Evolutionary conservation across 805 yeast species (phyloP).

Genomic region (Ogataea degrootiae): DNA sequence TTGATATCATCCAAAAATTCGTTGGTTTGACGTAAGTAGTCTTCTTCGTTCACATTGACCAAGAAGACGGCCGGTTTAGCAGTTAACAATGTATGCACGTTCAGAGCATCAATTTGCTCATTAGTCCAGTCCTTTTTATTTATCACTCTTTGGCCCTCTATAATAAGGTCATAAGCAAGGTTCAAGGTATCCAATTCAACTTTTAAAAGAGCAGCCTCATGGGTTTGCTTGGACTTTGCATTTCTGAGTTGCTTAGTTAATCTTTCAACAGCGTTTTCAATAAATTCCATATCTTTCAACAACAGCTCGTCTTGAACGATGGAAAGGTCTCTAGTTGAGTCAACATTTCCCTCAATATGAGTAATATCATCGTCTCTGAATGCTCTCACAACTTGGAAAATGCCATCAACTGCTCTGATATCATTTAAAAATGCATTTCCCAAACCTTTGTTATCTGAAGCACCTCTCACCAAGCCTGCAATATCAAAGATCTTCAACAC

Average conservation of each 20-base stretch:
- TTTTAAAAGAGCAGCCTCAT: slow-evolving; percentile 59
- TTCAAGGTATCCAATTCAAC: slow-evolving; percentile 78
- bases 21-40: slow-evolving; percentile 83
- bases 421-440: slow-evolving; percentile 71
- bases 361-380: slow-evolving; percentile 62
- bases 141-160: slow-evolving; percentile 84
- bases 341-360: slow-evolving; percentile 60
- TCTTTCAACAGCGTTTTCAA: slow-evolving; percentile 57
- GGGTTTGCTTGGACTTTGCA: slow-evolving; percentile 80
- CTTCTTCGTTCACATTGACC: slow-evolving; percentile 84
- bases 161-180: slow-evolving; percentile 68
- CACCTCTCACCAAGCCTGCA: slow-evolving; percentile 66
- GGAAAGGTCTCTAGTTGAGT: slow-evolving; percentile 59
- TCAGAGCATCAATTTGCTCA: slow-evolving; percentile 88
- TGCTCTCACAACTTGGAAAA: slow-evolving; percentile 64
- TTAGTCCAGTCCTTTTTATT: slow-evolving; percentile 76
- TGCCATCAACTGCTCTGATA: slow-evolving; percentile 67
- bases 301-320: slow-evolving; percentile 63
- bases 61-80: slow-evolving; percentile 95
- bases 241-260: slow-evolving; percentile 70
- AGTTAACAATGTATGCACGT: slow-evolving; percentile 79
- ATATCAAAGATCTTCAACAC: slow-evolving; percentile 58
- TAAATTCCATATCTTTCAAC: slow-evolving; percentile 64
- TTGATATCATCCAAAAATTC: slow-evolving; percentile 77
- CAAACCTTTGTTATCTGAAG: slow-evolving; percentile 61